Percentiles rank a stretch among this genome's conserved stretches.
These are phyloP conservation scores for Dimargaris verticillata DNA, from an alignment of 192 early-diverging fungal species.

Conservation along the genomic window DNA sequence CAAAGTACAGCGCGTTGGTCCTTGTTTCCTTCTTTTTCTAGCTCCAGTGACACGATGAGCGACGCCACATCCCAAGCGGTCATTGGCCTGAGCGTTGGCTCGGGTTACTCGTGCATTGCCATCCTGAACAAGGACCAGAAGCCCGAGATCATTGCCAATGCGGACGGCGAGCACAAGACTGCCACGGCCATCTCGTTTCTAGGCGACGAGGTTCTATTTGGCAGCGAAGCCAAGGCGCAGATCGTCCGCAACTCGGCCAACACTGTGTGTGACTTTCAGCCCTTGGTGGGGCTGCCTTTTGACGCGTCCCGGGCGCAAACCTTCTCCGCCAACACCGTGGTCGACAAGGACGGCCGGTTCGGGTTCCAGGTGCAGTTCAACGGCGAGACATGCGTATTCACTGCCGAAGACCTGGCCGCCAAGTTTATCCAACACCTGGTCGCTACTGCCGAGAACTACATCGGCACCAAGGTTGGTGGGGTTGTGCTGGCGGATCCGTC, in stretches of 20 bases:
- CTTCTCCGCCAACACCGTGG: conserved; percentile 34
- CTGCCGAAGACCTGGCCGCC: conserved; percentile 54
- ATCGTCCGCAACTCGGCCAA: conserved; percentile 73
- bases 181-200: conserved; percentile 86
- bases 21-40: too few species aligned
- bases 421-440: conserved; percentile 66
- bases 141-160: conserved; percentile 87
- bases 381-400: conserved; percentile 40
- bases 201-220: conserved; percentile 69
- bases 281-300: conserved; percentile 48
- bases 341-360: conserved; percentile 34
- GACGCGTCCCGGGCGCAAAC: conserved; percentile 21
- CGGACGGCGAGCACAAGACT: conserved; percentile 93
- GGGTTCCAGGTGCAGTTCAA: conserved; percentile 46
- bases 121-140: conserved; percentile 56
- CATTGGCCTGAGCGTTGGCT: conserved; percentile 78
- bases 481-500: conserved; percentile 75
- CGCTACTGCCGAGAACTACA: conserved; percentile 78
- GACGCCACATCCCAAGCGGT: conserved; percentile 10
- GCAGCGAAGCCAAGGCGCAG: conserved; percentile 67
- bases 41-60: not conserved
- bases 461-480: conserved; percentile 60
- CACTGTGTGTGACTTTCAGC: conserved; percentile 80
- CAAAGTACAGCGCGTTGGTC: too few species aligned
- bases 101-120: conserved; percentile 66